phyloP scores from a whole-genome alignment of 441 rosid species.

The Erodium trifolium region DNA sequence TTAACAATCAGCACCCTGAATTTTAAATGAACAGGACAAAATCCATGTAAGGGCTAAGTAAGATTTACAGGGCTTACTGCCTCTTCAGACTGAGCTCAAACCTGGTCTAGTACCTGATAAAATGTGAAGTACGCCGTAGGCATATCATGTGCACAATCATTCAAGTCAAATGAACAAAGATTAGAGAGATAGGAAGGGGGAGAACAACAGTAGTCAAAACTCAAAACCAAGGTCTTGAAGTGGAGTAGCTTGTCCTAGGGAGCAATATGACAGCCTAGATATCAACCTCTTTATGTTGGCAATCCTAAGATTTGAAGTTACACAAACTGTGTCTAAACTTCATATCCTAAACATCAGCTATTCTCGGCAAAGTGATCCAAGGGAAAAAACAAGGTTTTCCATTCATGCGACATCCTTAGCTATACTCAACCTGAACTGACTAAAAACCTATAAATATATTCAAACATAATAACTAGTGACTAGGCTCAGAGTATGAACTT shows the following conservation, averaged over 20 bases:
- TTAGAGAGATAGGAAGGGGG: neutral
- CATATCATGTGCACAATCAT: neutral
- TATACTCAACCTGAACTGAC: neutral
- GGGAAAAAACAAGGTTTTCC: neutral
- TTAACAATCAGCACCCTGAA: neutral
- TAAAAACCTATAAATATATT: neutral
- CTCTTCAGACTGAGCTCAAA: neutral
- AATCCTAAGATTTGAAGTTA: neutral
- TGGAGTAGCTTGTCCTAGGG: neutral
- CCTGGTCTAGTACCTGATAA: neutral
- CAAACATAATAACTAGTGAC: neutral
- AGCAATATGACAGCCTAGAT: too few relatives aligned
- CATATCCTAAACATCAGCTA: neutral
- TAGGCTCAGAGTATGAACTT: neutral
- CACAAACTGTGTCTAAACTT: neutral
- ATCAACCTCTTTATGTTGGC: too few relatives aligned
- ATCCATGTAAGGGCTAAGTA: neutral
- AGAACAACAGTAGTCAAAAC: neutral
- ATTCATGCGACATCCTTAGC: neutral
- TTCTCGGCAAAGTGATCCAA: neutral
- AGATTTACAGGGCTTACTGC: neutral
- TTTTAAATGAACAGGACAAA: neutral
- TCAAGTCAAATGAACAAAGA: neutral
- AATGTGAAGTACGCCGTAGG: neutral
- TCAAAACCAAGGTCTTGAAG: neutral